Conservation (phyloP, 768 basidiomycete genomes). For the Lentinula lateritia region DNA sequence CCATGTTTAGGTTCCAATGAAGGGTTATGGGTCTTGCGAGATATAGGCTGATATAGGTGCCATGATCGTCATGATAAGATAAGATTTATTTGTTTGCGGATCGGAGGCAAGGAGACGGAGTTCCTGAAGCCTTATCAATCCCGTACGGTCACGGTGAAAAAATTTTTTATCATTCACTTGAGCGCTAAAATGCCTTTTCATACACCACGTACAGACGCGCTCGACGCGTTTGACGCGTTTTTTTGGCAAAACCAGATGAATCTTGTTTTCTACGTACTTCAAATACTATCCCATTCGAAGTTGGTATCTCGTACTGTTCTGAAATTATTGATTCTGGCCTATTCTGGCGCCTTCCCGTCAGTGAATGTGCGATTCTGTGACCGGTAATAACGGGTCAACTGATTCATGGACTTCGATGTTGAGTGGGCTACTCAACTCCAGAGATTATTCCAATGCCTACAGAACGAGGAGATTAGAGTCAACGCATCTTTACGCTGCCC, state of each 20-base stretch:
- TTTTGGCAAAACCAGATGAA: not conserved
- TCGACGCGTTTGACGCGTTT: not conserved
- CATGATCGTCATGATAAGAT: not conserved
- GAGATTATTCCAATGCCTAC: not conserved
- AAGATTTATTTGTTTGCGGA: not conserved
- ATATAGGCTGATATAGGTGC: not conserved
- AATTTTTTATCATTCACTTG: not conserved
- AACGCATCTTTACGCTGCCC: not conserved
- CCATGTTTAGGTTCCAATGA: constrained; percentile 29
- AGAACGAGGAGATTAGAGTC: not conserved
- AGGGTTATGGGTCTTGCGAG: constrained; percentile 40
- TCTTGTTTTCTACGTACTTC: not conserved
- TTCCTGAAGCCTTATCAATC: not conserved
- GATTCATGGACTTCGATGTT: not conserved
- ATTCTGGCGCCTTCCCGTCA: not conserved
- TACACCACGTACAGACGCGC: not conserved
- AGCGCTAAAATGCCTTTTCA: not conserved
- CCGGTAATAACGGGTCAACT: not conserved
- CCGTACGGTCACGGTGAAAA: not conserved
- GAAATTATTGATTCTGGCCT: too few species aligned
- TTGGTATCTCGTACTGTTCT: too few species aligned
- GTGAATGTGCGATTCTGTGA: not conserved
- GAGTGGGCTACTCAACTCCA: not conserved
- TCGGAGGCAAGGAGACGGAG: not conserved
- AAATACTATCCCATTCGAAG: too few species aligned